These are phyloP conservation scores for Dunaliella primolecta DNA, from an alignment of 139 green algal genomes.

Conservation along the genomic window DNA sequence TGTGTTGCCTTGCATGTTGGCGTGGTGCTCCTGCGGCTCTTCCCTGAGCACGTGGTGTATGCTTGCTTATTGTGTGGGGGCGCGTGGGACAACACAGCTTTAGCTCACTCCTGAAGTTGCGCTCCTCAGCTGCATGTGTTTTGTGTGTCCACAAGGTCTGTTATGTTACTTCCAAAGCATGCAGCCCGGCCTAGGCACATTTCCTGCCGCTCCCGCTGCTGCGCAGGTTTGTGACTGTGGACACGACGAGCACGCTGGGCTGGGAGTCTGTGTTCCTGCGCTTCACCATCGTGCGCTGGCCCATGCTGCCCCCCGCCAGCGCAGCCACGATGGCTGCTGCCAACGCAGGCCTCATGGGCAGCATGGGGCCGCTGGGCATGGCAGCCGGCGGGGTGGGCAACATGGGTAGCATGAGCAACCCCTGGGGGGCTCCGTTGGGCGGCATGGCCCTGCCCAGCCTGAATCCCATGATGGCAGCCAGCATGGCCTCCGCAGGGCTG, in stretches of 20 bases:
- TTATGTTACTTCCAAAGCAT: no score
- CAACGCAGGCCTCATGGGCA: not conserved
- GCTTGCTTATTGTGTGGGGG: no score
- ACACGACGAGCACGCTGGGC: constrained; percentile 41
- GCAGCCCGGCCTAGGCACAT: no score
- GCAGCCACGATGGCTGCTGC: no score
- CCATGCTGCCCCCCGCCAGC: not conserved
- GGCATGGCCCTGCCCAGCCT: not conserved
- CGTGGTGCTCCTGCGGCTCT: constrained; percentile 7
- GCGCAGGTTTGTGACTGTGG: constrained; percentile 34
- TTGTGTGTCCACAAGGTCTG: no score
- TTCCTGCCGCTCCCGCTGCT: not conserved
- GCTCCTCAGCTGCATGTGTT: no score
- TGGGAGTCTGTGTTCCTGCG: constrained; percentile 48
- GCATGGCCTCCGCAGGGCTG: not conserved
- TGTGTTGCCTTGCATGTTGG: no score
- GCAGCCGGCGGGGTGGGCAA: not conserved
- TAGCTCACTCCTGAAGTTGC: no score
- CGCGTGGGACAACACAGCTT: no score
- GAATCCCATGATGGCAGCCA: not conserved
- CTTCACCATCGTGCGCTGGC: constrained; percentile 37
- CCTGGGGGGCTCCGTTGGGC: not conserved
- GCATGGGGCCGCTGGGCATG: not conserved
- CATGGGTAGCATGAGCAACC: no score
- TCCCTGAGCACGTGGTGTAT: no score